These are phyloP conservation scores for Saccharum hybrid DNA, from an alignment of 202 grass and related monocot species.

Conservation along the genomic window DNA sequence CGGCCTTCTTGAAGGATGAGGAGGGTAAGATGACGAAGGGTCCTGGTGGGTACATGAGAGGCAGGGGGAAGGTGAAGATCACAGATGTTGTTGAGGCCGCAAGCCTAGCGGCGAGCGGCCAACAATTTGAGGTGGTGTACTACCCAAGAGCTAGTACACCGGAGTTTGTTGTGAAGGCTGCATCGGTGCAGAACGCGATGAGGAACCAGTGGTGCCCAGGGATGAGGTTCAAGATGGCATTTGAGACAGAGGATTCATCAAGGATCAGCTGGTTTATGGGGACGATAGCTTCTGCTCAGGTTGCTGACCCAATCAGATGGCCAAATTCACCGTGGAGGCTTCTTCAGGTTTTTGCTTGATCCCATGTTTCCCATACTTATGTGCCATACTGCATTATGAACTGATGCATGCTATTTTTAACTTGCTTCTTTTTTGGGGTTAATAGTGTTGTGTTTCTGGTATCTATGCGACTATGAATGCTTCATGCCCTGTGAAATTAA, in stretches of 20 bases:
- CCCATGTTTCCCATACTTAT: no score
- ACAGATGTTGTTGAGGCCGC: conserved; percentile 55
- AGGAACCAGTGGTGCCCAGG: conserved; percentile 77
- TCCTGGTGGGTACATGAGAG: conserved; percentile 41
- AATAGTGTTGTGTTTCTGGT: no score
- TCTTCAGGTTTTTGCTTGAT: no score
- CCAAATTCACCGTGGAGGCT: no score
- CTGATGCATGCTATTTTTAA: no score
- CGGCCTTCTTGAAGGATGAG: conserved; percentile 63
- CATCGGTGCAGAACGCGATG: conserved; percentile 55
- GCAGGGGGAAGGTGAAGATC: conserved; percentile 61
- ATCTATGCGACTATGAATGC: no score
- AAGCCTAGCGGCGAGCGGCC: conserved; percentile 50
- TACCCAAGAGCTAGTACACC: conserved; percentile 71
- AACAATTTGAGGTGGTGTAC: conserved; percentile 74
- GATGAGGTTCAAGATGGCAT: conserved; percentile 89
- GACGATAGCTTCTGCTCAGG: no score
- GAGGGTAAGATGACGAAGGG: conserved; percentile 55
- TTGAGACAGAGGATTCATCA: conserved; percentile 83
- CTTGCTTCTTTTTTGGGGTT: no score
- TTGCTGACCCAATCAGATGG: no score
- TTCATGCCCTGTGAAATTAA: no score
- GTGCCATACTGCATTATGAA: no score
- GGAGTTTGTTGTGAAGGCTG: conserved; percentile 70
- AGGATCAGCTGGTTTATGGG: conserved; percentile 89